Evolutionary conservation across 495 filamentous ascomycete species (phyloP).

Genomic region (Podospora conica): DNA sequence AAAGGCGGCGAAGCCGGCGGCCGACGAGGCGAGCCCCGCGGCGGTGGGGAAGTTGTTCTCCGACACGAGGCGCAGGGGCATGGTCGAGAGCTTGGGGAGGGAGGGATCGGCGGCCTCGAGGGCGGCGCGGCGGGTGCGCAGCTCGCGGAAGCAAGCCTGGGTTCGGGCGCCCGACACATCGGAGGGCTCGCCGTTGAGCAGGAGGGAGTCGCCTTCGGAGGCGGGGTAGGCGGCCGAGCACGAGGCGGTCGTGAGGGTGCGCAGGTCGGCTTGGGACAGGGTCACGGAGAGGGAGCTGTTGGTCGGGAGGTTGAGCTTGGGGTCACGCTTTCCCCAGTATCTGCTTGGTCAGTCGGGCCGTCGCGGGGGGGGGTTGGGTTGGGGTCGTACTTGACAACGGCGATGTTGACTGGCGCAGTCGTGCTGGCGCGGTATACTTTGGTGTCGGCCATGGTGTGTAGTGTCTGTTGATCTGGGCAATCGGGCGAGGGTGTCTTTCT

Average conservation of each 20-base stretch:
- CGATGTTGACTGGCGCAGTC: constrained; percentile 97
- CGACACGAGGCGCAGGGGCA: constrained; percentile 75
- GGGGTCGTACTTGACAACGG: constrained; percentile 80
- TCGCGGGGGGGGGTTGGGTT: constrained; percentile 13
- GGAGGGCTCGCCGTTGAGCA: constrained; percentile 75
- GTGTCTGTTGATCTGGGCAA: neutral
- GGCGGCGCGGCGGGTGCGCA: constrained; percentile 66
- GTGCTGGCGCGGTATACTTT: constrained; percentile 84
- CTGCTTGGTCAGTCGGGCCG: constrained; percentile 37
- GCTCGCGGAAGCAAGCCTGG: constrained; percentile 80
- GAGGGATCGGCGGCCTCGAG: constrained; percentile 66
- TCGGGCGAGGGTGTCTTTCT: neutral
- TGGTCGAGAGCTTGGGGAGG: constrained; percentile 67
- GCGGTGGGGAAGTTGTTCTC: constrained; percentile 99
- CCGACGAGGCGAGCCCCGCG: constrained; percentile 87
- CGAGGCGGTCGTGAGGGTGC: constrained; percentile 92
- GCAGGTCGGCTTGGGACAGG: constrained; percentile 86
- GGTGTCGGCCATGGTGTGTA: constrained; percentile 39
- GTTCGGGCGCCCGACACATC: constrained; percentile 82
- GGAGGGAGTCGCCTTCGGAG: constrained; percentile 59
- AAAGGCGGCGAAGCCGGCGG: constrained; percentile 91
- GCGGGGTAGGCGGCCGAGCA: constrained; percentile 70
- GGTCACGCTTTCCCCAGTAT: constrained; percentile 97
- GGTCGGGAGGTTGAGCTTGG: constrained; percentile 88
- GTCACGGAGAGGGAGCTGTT: constrained; percentile 96